Conservation (phyloP, 352 stramenopile genomes). For the Phytophthora crassamura region DNA sequence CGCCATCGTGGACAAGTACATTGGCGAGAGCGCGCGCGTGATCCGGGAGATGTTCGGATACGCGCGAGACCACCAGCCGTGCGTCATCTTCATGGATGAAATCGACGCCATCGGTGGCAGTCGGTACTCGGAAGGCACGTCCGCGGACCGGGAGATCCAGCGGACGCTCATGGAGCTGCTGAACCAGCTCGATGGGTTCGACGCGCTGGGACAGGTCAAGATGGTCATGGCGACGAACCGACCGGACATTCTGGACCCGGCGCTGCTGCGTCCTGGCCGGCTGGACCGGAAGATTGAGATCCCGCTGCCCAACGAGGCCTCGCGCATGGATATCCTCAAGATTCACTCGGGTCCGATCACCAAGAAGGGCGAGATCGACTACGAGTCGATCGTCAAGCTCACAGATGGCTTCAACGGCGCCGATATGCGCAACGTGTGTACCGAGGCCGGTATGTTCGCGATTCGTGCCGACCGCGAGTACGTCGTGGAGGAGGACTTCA, state of each 20-base stretch:
- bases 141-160: constrained; percentile 98
- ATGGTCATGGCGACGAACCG: constrained; percentile 99
- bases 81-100: constrained; percentile 99
- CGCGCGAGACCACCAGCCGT: constrained; percentile 97
- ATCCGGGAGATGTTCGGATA: constrained; percentile 99
- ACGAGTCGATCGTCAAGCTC: constrained; percentile 99
- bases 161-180: constrained; percentile 99
- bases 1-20: constrained; percentile 99
- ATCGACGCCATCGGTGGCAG: constrained; percentile 99
- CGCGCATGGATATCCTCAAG: constrained; percentile 99
- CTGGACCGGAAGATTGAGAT: constrained; percentile 99
- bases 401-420: constrained; percentile 99
- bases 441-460: constrained; percentile 97
- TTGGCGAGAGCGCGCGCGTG: constrained; percentile 99
- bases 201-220: constrained; percentile 98
- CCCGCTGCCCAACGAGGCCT: constrained; percentile 98
- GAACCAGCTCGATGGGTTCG: constrained; percentile 99
- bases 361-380: constrained; percentile 99
- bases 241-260: constrained; percentile 99
- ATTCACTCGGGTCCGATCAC: constrained; percentile 99
- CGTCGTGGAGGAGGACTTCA: constrained; percentile 99
- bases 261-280: constrained; percentile 96
- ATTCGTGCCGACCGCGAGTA: constrained; percentile 99
- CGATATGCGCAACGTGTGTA: constrained; percentile 99
- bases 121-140: constrained; percentile 97